Evolutionary conservation across 345 rosid genomes (phyloP).

Genomic region (Eutrema japonicum): DNA sequence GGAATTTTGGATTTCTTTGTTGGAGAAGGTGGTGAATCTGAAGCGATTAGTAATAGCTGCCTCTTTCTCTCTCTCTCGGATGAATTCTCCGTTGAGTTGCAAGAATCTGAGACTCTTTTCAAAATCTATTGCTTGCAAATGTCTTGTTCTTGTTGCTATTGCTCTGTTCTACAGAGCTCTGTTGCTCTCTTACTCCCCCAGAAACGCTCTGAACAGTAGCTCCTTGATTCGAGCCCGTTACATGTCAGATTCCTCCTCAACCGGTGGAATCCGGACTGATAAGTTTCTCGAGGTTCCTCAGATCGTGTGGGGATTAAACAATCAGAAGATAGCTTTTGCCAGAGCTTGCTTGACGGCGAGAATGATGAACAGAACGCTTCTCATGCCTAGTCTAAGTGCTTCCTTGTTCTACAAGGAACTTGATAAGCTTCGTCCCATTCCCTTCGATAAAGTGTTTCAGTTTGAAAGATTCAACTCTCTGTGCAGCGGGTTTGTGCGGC

Average conservation of each 20-base stretch:
- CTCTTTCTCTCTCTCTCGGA: constrained; percentile 25
- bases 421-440: constrained; percentile 75
- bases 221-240: constrained; percentile 37
- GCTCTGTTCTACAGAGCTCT: constrained; percentile 60
- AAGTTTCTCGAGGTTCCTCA: constrained; percentile 93
- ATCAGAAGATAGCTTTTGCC: constrained; percentile 96
- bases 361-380: constrained; percentile 79
- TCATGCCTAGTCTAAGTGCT: constrained; percentile 93
- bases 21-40: constrained; percentile 30
- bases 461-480: constrained; percentile 73
- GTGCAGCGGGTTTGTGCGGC: constrained; percentile 70
- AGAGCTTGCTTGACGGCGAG: constrained; percentile 94
- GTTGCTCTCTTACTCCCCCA: constrained; percentile 50
- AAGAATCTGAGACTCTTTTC: constrained; percentile 50
- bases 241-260: constrained; percentile 36
- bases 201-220: constrained; percentile 36
- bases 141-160: constrained; percentile 55
- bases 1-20: background rate
- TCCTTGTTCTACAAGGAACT: constrained; percentile 93
- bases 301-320: constrained; percentile 96
- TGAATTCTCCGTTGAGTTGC: constrained; percentile 44
- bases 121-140: constrained; percentile 59
- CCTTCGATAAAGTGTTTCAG: constrained; percentile 77
- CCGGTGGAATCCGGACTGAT: constrained; percentile 53
- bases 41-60: constrained; percentile 6